phyloP scores from a whole-genome alignment of 352 stramenopile species.

The Pythium coloratum region DNA sequence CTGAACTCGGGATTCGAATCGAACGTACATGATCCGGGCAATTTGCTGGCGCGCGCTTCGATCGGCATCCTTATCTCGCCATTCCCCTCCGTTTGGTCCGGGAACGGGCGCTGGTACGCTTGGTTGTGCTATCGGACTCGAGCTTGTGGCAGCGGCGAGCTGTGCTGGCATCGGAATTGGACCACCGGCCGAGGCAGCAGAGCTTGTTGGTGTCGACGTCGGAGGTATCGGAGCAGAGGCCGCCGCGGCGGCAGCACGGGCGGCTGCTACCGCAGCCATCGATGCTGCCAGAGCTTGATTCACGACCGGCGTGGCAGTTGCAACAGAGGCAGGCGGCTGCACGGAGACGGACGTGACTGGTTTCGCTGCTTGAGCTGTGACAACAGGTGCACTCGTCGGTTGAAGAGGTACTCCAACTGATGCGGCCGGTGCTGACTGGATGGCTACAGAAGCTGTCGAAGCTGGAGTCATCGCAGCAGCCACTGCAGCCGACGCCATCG shows the following conservation, averaged over 20 bases:
- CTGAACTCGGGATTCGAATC: background rate
- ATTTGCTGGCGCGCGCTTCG: constrained; percentile 81
- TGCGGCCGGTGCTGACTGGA: background rate
- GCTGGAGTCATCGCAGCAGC: constrained; percentile 1
- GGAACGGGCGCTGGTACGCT: constrained; percentile 11
- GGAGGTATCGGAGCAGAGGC: background rate
- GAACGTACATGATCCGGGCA: constrained; percentile 84
- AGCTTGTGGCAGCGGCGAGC: constrained; percentile 5
- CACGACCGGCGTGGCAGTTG: background rate
- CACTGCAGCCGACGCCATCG: background rate
- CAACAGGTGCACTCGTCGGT: background rate
- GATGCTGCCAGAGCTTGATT: constrained; percentile 11
- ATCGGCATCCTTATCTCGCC: constrained; percentile 86
- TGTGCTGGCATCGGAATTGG: constrained; percentile 28
- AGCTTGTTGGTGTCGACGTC: background rate
- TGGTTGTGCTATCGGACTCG: constrained; percentile 15
- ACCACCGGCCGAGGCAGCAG: constrained; percentile 6
- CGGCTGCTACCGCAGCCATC: constrained; percentile 4
- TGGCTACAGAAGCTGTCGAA: background rate
- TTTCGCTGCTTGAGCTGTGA: background rate
- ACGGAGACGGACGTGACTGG: background rate
- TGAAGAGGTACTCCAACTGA: background rate
- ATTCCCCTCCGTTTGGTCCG: constrained; percentile 47
- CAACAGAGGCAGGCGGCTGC: background rate
- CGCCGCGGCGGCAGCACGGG: background rate